These are phyloP conservation scores for Orbilia ellipsospora DNA, from an alignment of 2,329 filamentous ascomycete species.

Conservation along the genomic window DNA sequence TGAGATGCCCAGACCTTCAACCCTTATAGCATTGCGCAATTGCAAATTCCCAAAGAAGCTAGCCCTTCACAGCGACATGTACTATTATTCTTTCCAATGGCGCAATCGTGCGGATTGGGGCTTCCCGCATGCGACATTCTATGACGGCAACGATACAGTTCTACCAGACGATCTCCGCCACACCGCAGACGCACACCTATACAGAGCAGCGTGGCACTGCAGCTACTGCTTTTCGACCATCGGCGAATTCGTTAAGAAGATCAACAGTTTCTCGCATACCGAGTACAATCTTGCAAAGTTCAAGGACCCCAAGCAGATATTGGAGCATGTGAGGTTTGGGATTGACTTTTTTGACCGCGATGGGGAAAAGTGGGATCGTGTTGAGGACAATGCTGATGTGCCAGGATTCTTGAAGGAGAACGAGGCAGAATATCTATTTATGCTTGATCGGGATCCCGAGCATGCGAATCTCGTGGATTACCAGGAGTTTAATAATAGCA, in stretches of 20 bases:
- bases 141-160: conserved; percentile 66
- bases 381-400: conserved; percentile 68
- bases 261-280: conserved; percentile 69
- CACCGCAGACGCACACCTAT: conserved; percentile 65
- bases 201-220: conserved; percentile 72
- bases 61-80: conserved; percentile 68
- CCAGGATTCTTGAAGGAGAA: conserved; percentile 65
- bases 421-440: not conserved
- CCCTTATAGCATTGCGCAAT: conserved; percentile 66
- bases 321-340: conserved; percentile 67
- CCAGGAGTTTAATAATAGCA: not conserved
- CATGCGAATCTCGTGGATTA: not conserved
- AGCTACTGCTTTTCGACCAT: conserved; percentile 71
- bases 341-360: conserved; percentile 69
- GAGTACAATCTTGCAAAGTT: conserved; percentile 68
- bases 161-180: conserved; percentile 68
- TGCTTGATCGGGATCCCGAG: conserved; percentile 1
- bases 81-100: conserved; percentile 71
- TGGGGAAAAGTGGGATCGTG: conserved; percentile 65
- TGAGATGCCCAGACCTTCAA: conserved; percentile 69
- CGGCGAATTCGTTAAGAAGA: conserved; percentile 68
- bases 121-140: conserved; percentile 72
- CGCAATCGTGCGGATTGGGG: conserved; percentile 67
- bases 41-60: conserved; percentile 68
- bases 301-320: conserved; percentile 66